Conservation (phyloP, 345 rosid genomes). For the Brassica juncea region DNA sequence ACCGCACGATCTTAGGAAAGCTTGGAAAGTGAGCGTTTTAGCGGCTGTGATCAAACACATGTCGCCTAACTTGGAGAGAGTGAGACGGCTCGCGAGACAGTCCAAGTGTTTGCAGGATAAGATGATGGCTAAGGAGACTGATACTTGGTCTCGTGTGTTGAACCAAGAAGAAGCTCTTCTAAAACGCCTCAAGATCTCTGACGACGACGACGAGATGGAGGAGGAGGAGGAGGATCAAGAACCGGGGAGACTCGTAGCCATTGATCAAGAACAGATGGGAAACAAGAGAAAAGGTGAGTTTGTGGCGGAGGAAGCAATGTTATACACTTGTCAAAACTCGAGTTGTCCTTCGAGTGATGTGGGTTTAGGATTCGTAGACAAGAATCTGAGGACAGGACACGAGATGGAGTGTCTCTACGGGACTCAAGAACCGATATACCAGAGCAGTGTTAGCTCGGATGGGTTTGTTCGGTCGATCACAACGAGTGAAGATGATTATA, state of each 20-base stretch:
- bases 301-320: constrained; percentile 9
- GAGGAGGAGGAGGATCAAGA: constrained; percentile 19
- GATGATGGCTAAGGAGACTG: constrained; percentile 65
- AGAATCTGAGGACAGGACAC: constrained; percentile 49
- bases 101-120: constrained; percentile 74
- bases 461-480: constrained; percentile 22
- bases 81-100: constrained; percentile 55
- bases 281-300: constrained; percentile 19
- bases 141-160: constrained; percentile 60
- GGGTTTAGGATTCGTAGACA: constrained; percentile 44
- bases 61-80: constrained; percentile 47
- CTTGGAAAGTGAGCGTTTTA: constrained; percentile 69
- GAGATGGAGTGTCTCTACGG: constrained; percentile 38
- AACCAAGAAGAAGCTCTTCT: constrained; percentile 58
- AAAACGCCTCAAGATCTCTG: constrained; percentile 47
- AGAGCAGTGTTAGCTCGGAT: constrained; percentile 22
- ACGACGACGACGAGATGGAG: constrained; percentile 18
- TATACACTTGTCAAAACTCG: constrained; percentile 42
- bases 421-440: constrained; percentile 9
- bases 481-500: constrained; percentile 38
- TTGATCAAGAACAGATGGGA: constrained; percentile 16
- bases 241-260: background rate
- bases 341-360: constrained; percentile 43
- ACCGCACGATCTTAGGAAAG: constrained; percentile 73
- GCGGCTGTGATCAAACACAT: constrained; percentile 72